Conservation (phyloP, 208 protist genomes). For the Herpetomonas samuelpessoai region DNA sequence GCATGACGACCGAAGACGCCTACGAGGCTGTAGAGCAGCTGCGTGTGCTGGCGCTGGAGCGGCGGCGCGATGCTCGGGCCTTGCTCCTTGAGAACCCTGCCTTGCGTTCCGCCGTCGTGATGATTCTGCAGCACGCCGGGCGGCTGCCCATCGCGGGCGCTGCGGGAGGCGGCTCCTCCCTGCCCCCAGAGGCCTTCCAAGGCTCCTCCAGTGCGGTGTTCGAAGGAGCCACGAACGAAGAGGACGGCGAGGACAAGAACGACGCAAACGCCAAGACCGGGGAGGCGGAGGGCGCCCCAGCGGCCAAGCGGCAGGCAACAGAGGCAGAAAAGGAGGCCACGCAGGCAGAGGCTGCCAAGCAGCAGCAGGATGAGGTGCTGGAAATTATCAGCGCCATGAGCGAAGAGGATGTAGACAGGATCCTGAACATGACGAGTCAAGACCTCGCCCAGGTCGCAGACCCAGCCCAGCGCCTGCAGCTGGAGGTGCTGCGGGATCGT, state of each 20-base stretch:
- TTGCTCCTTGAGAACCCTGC: slow-evolving; percentile 70
- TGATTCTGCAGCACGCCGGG: slow-evolving; percentile 83
- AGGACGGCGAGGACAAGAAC: slow-evolving; percentile 2
- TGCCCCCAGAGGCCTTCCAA: slow-evolving; percentile 56
- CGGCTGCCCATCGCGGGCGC: slow-evolving; percentile 31
- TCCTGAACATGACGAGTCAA: slow-evolving; percentile 56
- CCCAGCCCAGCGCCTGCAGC: slow-evolving; percentile 52
- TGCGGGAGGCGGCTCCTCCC: slow-evolving; percentile 1
- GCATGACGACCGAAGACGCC: slow-evolving; percentile 54
- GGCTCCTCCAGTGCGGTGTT: background rate
- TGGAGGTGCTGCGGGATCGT: slow-evolving; percentile 55
- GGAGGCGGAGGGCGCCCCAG: background rate
- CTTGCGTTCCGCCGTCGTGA: slow-evolving; percentile 63
- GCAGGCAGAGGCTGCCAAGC: background rate
- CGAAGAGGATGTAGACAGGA: slow-evolving; percentile 75
- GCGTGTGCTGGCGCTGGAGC: slow-evolving; percentile 75
- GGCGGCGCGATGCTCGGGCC: slow-evolving; percentile 48
- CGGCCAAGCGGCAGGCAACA: background rate
- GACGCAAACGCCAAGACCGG: background rate
- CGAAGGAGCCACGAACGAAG: slow-evolving; percentile 5
- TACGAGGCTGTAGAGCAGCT: slow-evolving; percentile 91
- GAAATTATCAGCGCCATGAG: slow-evolving; percentile 71
- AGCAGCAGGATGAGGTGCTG: slow-evolving; percentile 54
- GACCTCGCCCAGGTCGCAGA: slow-evolving; percentile 68
- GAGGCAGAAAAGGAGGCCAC: background rate